Conservation (phyloP, 1,284 basidiomycete genomes). For the Boletus semigastroideus region DNA sequence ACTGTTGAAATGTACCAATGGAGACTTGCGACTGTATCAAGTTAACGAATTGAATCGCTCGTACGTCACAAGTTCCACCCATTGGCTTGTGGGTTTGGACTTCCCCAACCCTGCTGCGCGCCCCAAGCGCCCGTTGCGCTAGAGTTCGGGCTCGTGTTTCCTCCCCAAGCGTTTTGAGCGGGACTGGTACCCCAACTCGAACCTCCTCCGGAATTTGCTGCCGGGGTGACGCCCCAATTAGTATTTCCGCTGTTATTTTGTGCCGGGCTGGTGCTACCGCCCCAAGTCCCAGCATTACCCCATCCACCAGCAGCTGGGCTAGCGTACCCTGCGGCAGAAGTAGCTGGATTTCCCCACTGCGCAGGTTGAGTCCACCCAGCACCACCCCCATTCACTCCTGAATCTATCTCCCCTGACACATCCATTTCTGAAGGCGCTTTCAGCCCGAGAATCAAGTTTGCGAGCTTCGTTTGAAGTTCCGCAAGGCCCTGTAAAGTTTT, state of each 20-base stretch:
- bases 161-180: slow-evolving; percentile 31
- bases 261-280: slow-evolving; percentile 30
- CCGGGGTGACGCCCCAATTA: slow-evolving; percentile 28
- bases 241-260: slow-evolving; percentile 28
- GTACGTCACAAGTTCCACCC: slow-evolving; percentile 52
- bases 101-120: slow-evolving; percentile 39
- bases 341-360: slow-evolving; percentile 19
- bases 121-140: slow-evolving; percentile 31
- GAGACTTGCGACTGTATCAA: neutral
- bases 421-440: slow-evolving; percentile 65
- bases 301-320: slow-evolving; percentile 38
- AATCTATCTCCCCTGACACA: slow-evolving; percentile 36
- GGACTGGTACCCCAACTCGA: slow-evolving; percentile 40
- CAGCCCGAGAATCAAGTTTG: slow-evolving; percentile 73
- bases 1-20: neutral
- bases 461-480: slow-evolving; percentile 81
- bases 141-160: slow-evolving; percentile 34
- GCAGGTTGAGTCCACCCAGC: slow-evolving; percentile 25
- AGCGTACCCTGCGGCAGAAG: slow-evolving; percentile 35
- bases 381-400: slow-evolving; percentile 34
- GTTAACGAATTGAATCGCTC: too few relatives aligned
- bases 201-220: slow-evolving; percentile 27
- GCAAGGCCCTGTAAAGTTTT: slow-evolving; percentile 60
- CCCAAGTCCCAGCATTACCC: slow-evolving; percentile 31
- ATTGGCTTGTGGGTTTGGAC: slow-evolving; percentile 46